These are phyloP conservation scores for Botrytis porri DNA, from an alignment of 2,329 filamentous ascomycete genomes.

Conservation along the genomic window DNA sequence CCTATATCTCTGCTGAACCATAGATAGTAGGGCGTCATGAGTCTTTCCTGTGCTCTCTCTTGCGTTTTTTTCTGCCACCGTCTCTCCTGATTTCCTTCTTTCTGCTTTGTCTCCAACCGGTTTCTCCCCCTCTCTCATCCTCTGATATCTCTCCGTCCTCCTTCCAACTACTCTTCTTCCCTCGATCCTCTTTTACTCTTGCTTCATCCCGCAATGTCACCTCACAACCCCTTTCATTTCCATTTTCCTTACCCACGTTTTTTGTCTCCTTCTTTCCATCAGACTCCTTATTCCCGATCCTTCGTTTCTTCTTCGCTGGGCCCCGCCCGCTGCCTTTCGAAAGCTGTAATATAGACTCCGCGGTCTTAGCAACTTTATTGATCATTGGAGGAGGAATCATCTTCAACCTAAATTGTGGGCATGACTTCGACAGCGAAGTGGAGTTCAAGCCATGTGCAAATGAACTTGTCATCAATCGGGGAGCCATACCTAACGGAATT, in stretches of 20 bases:
- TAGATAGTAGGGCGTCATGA: background rate
- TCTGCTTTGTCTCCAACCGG: background rate
- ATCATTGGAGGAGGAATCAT: background rate
- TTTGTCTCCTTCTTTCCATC: background rate
- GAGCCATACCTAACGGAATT: background rate
- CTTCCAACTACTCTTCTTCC: background rate
- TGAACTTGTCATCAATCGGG: background rate
- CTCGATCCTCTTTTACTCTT: background rate
- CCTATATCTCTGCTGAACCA: background rate
- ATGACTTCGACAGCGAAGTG: background rate
- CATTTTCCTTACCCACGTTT: background rate
- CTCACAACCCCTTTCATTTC: background rate
- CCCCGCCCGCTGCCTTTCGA: background rate
- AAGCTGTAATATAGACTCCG: background rate
- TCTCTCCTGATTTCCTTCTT: accelerated
- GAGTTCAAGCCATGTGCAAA: background rate
- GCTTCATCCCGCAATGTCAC: no score
- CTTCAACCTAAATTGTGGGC: background rate
- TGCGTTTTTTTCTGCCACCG: background rate
- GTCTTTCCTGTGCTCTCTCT: background rate
- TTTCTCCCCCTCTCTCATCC: background rate
- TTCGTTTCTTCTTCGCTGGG: background rate
- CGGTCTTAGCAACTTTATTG: background rate
- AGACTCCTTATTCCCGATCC: background rate
- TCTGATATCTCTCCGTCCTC: background rate